These are phyloP conservation scores for Chionographis japonica DNA, from an alignment of 106 monocot genomes.

Conservation along the genomic window DNA sequence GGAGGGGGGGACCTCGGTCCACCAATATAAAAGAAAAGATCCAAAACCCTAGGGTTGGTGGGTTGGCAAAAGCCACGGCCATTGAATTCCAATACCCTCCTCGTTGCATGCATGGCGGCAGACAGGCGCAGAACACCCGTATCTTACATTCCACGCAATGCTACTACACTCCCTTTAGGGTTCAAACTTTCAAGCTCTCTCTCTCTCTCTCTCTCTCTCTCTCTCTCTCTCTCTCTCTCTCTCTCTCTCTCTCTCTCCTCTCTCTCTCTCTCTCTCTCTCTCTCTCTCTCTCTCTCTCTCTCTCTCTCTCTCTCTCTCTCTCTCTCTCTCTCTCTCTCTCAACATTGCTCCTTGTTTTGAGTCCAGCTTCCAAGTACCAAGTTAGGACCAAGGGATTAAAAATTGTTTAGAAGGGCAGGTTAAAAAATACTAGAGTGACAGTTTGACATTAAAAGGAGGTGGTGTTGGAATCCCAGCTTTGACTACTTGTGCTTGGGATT, in stretches of 20 bases:
- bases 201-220: neutral
- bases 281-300: neutral
- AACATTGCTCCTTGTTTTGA: neutral
- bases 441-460: neutral
- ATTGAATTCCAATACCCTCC: constrained; percentile 14
- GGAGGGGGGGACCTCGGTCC: constrained; percentile 11
- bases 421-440: constrained; percentile 7
- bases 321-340: neutral
- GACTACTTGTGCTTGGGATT: constrained; percentile 17
- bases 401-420: neutral
- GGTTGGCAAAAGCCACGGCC: constrained; percentile 15
- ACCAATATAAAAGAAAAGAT: neutral
- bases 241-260: no score
- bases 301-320: neutral
- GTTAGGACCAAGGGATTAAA: constrained; percentile 2
- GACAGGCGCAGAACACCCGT: constrained; percentile 30
- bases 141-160: constrained; percentile 21
- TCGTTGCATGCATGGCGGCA: constrained; percentile 35
- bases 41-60: constrained; percentile 14
- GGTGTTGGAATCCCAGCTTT: constrained; percentile 31
- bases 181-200: neutral
- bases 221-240: neutral
- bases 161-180: no score
- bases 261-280: neutral
- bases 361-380: constrained; percentile 10